Base-by-base conservation (phyloP, 352 stramenopile species). In the Discostella stelligera region DNA sequence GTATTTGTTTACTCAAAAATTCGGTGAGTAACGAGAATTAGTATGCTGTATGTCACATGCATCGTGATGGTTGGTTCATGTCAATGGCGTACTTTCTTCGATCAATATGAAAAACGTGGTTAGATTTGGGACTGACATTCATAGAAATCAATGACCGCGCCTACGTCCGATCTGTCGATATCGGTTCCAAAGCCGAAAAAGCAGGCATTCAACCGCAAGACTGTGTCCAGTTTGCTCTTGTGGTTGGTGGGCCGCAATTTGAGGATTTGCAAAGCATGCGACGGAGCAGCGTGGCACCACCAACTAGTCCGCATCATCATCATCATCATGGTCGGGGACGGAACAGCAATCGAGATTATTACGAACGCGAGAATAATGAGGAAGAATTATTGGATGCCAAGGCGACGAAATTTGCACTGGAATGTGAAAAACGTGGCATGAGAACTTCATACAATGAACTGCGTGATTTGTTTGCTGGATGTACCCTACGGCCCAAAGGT, bases 101-200 rank as follows among this genome's bases (percentile, higher is more conserved):
- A 44, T 10, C 37, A 13, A 3, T 14, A 1, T 30, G 5, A 32
- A 59, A 59, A 32, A 59, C 3, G 4, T 30, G 27, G 10, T 54
- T 68, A 73, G 71, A 81, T 48, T 44, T 90, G 30, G 85, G 88
- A 25, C 56, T 93, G 46, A 89, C 85, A 21, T 91, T 91, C 58
- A 46, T 91, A 32, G 82, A 93, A 73, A 88, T 93, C 21, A 90
- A 91, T 46, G 82, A 78, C 13, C 64, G 86, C 32, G 85, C 88
- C 8, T 91, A 91, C 58, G 80, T 93, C 39, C 68, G 80, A 46
- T 77, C 77, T 11, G 80, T 93, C 5, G 71, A 83, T 23, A 55
- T 70, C 6, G 65, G 32, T 20, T 86, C 72, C 10, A 30, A 25
- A 3, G 88, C 85, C 0, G 79, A 70, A 20, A 41, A 52, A 14